Base-by-base conservation (phyloP, 805 yeast genomes). In the Metschnikowia arizonensis region DNA sequence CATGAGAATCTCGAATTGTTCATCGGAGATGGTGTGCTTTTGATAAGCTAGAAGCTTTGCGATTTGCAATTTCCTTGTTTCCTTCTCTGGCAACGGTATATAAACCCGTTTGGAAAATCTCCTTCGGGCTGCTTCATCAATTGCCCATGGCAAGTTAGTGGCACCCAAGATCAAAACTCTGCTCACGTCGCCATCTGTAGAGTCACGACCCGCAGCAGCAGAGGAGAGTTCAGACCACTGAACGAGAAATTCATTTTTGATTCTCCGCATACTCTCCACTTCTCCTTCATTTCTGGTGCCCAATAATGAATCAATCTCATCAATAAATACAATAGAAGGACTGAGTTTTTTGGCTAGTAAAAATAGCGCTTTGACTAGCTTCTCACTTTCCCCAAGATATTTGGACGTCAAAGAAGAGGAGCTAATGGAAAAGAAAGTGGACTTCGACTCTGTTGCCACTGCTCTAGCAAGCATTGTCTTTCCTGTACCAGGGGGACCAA, bases 401-500 rank as follows among this genome's bases (percentile, higher is more conserved):
- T 85, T 85, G 14, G 97, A 88, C 2, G 96, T 85, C 50, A 91
- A 73, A 4, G 95, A 84, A 0, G 96, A 87, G 2, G 97, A 95
- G 53, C 91, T 83, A 26, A 91, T 89, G 19, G 93, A 81, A 64
- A 91, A 91, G 60, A 91, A 91, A 0, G 97, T 90, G 0, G 96
- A 88, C 48, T 85, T 83, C 6, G 96, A 85, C 68, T 93, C 98
- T 2, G 95, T 87, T 2, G 97, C 98, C 2, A 93, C 97, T 0
- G 98, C 96, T 52, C 96, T 74, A 0, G 97, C 97, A 54, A 91
- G 76, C 98, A 91, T 90, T 1, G 97, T 90, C 60, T 93, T 91
- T 46, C 98, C 98, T 0, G 98, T 91, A n/a, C 99, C 99, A 0
- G 98, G 97, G 2, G 99, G 98, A 0, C 99, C 99, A 69, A 89